Conservation (phyloP, 176 grass and related monocot genomes). For the Carex kokanica region DNA sequence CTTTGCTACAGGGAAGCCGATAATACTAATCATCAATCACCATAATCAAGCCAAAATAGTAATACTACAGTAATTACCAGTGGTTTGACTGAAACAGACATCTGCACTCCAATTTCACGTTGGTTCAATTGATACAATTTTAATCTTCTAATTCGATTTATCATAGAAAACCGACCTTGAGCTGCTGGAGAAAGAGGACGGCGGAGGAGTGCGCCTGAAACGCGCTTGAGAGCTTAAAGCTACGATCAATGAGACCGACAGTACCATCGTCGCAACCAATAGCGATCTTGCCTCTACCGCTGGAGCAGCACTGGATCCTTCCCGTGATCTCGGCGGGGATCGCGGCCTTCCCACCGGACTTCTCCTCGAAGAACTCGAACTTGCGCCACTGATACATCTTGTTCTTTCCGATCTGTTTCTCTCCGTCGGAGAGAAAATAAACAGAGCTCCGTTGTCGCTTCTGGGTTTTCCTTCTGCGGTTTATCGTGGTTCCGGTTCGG, state of each 20-base stretch:
- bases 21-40: not conserved
- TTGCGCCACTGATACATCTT: constrained; percentile 84
- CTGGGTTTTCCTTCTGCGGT: not conserved
- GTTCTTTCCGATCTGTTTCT: constrained; percentile 14
- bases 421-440: not conserved
- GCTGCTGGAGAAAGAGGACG: constrained; percentile 85
- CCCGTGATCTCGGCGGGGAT: constrained; percentile 53
- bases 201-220: constrained; percentile 68
- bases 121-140: not conserved
- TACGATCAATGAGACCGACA: constrained; percentile 69
- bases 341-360: constrained; percentile 43
- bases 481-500: not conserved
- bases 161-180: constrained; percentile 51
- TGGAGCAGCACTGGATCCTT: constrained; percentile 64
- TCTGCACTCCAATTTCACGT: not conserved
- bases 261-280: constrained; percentile 80
- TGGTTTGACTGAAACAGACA: not conserved
- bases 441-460: not conserved
- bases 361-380: constrained; percentile 96
- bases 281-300: constrained; percentile 65
- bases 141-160: not conserved
- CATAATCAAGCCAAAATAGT: not conserved
- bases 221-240: constrained; percentile 55
- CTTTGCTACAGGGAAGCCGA: not conserved
- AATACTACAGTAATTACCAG: not conserved